phyloP scores from a whole-genome alignment of 352 stramenopile species.

The Phytophthora ohioensis region DNA sequence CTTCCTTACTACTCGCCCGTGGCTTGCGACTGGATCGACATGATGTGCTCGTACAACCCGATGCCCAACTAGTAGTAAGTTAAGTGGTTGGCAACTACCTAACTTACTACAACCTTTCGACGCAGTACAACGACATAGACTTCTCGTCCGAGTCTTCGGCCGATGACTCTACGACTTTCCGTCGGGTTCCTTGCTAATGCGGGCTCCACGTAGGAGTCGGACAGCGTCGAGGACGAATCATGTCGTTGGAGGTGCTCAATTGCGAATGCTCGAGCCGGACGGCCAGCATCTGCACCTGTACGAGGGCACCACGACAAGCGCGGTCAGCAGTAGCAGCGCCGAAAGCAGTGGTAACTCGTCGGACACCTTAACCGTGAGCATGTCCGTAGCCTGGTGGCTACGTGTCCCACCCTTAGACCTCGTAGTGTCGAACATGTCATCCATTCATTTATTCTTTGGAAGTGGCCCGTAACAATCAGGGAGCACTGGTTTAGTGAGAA shows the following conservation, averaged over 20 bases:
- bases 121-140: constrained; percentile 66
- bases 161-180: constrained; percentile 47
- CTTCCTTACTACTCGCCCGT: constrained; percentile 70
- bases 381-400: constrained; percentile 26
- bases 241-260: constrained; percentile 43
- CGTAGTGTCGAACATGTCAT: too few relatives aligned
- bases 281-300: constrained; percentile 56
- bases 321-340: constrained; percentile 33
- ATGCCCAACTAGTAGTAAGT: constrained; percentile 70
- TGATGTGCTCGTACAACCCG: constrained; percentile 66
- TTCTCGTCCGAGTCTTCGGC: constrained; percentile 50
- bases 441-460: constrained; percentile 1
- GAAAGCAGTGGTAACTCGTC: constrained; percentile 33
- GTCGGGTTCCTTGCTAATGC: constrained; percentile 36
- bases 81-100: too few relatives aligned
- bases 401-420: neutral
- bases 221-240: constrained; percentile 38
- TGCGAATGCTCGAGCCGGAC: constrained; percentile 56
- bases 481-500: constrained; percentile 10
- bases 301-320: constrained; percentile 39
- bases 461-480: constrained; percentile 1
- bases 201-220: constrained; percentile 43
- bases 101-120: constrained; percentile 54
- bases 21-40: constrained; percentile 68
- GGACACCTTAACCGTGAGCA: constrained; percentile 20